These are phyloP conservation scores for Leptographium lundbergii DNA, from an alignment of 2,329 filamentous ascomycete genomes.

Conservation along the genomic window DNA sequence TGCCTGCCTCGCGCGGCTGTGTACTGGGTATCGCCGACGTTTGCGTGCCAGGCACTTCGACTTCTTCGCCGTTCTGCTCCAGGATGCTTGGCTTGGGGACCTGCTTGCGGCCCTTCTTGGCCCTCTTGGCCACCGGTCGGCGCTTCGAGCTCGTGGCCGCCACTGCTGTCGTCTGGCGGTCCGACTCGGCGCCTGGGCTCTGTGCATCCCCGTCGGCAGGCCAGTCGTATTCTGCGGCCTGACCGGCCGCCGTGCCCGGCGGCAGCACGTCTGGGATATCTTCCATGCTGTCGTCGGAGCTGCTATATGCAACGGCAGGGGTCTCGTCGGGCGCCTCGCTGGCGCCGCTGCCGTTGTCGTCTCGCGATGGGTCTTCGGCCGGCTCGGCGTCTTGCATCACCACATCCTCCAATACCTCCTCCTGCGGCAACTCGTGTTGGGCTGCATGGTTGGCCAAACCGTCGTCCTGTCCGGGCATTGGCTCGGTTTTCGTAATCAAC, in stretches of 20 bases:
- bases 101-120: neutral
- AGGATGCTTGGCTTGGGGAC: neutral
- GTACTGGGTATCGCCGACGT: neutral
- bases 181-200: neutral
- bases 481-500: neutral
- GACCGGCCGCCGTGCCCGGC: neutral
- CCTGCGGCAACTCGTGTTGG: neutral
- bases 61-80: neutral
- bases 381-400: neutral
- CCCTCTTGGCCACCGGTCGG: neutral
- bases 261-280: neutral
- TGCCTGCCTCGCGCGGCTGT: neutral
- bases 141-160: neutral
- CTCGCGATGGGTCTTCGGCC: neutral
- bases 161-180: neutral
- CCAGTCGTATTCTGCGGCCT: neutral
- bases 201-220: neutral
- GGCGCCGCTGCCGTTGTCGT: neutral
- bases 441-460: neutral
- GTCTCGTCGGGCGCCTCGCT: neutral
- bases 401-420: neutral
- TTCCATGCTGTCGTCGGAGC: constrained; percentile 1
- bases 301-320: neutral
- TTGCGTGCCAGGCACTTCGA: neutral
- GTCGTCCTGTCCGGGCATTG: neutral